Base-by-base conservation (phyloP, 176 grass and related monocot genomes). In the Musa acuminata region DNA sequence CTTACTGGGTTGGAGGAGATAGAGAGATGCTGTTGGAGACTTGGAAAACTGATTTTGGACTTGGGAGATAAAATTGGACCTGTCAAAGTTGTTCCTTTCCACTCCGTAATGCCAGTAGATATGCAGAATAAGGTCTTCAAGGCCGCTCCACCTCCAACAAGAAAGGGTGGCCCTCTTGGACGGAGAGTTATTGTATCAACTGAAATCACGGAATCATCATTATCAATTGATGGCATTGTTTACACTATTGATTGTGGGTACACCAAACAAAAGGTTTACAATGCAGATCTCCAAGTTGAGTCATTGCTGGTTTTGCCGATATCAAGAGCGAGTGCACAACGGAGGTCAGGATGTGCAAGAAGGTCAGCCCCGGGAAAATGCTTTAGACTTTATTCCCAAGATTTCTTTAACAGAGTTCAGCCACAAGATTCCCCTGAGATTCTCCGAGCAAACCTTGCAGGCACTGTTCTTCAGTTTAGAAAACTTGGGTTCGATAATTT, bases 1-100 rank as follows among this genome's bases (percentile, higher is more conserved):
- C 24, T 79, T 23, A 79, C 77, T 69, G 77, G 77, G 24, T n/a
- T 59, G 24, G 77, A 79, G 53, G 77, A 79, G 27, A 60, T 79
- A 20, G 66, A 71, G 35, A 60, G 52, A 71, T 79, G 52, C 77
- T 79, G 77, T 53, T 79, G 26, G 65, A 79, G n/a, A 52, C 26
- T 79, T 50, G 67, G 14, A 79, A 79, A 79, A 27, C 16, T 58
- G n/a, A 51, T 79, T 9, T 5, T 35, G 2, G 66, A 79, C 16
- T 71, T 79, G 67, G 77, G 67, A 79, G 67, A 71, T 48, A 79
- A 71, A 57, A 49, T 71, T 70, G 77, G 77, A 29, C 53, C 66
- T 50, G 53, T 79, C 69, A 69, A 13, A 16, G 29, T 79, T 50
- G 26, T 71, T 49, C 52, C 66, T 49, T 27, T 79, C 12, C 66